These are phyloP conservation scores for Wickerhamiella dianesei DNA, from an alignment of 805 yeast species.

Conservation along the genomic window DNA sequence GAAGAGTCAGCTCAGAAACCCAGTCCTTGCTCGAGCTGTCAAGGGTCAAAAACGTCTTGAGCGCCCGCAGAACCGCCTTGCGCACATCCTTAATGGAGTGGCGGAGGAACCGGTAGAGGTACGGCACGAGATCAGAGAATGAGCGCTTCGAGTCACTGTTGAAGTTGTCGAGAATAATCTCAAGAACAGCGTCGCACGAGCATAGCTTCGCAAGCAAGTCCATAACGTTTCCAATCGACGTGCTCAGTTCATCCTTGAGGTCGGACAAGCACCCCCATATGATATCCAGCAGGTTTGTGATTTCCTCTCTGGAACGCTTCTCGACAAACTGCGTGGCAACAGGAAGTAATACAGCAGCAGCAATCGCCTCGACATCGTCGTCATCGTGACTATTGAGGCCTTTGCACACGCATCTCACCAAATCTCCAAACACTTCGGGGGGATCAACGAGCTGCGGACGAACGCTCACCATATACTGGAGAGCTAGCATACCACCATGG, in stretches of 20 bases:
- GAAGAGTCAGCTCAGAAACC: constrained; percentile 60
- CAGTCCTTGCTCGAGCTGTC: constrained; percentile 40
- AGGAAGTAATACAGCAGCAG: constrained; percentile 86
- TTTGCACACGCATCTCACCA: constrained; percentile 72
- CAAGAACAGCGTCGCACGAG: constrained; percentile 63
- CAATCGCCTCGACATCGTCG: constrained; percentile 94
- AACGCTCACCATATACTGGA: constrained; percentile 82
- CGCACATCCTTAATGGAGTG: constrained; percentile 90
- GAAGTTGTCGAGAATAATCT: constrained; percentile 54
- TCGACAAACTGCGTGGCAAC: constrained; percentile 78
- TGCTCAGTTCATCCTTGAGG: constrained; percentile 81
- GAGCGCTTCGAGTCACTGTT: constrained; percentile 38
- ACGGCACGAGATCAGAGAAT: constrained; percentile 70
- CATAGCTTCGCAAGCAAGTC: constrained; percentile 81
- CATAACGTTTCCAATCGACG: constrained; percentile 93
- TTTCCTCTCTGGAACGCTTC: constrained; percentile 33
- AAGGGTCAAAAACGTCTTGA: constrained; percentile 54
- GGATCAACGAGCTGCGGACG: constrained; percentile 64
- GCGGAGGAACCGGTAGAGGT: constrained; percentile 80
- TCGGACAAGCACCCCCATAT: constrained; percentile 86
- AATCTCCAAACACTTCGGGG: constrained; percentile 45
- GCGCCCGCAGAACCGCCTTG: constrained; percentile 69
- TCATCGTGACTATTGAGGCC: constrained; percentile 62
- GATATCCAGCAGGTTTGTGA: constrained; percentile 41
- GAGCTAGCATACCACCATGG: constrained; percentile 93